Evolutionary conservation across 2,329 filamentous ascomycete genomes (phyloP), one percentile per base, ranked within the genome.

Genomic region (Chrysoporthe austroafricana): DNA sequence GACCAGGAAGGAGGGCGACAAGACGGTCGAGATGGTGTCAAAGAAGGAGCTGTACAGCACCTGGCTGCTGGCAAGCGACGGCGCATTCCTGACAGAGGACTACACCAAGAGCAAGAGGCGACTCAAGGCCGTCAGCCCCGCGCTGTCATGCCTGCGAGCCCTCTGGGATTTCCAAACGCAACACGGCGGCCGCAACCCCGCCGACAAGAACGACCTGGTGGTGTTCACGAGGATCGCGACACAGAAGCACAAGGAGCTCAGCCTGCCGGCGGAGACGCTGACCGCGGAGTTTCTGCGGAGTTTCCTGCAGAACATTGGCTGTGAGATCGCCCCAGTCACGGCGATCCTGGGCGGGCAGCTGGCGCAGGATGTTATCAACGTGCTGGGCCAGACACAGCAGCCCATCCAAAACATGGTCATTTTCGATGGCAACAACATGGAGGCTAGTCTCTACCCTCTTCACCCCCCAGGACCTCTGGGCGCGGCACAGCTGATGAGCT

Each of bases 311-410:
- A 96, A 96, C 73, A 83, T 97, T 6, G 91, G 90, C 66, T 88
- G 89, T 74, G 95, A 98, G 80, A 82, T 98, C 50, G 90, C 92
- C 14, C 94, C 96, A 8, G 93, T 97, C 9, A 90, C 92, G 0
- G 94, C 96, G 1, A 93, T 97, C 68, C 83, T 99, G 13, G 96
- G 96, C 61, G 96, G 94, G 11, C 89, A 94, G 77, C 85, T 99
- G 18, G 93, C 95, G 0, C 96, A 99, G 80, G 96, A 99, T 76
- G 94, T 97, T 63, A 98, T 99, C 80, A 98, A 98, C 74, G 94
- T 97, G 43, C 86, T 98, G 6, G 93, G 94, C 61, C 89, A 92
- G 76, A 89, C 91, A 52, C 94, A 98, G 80, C 96, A 97, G 78
- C 96, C 96, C 0, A 91, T 99, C 54, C 96, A 99, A 81, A 99